Conservation (phyloP, 2,329 filamentous ascomycete genomes). For the Botryosphaeria dothidea region DNA sequence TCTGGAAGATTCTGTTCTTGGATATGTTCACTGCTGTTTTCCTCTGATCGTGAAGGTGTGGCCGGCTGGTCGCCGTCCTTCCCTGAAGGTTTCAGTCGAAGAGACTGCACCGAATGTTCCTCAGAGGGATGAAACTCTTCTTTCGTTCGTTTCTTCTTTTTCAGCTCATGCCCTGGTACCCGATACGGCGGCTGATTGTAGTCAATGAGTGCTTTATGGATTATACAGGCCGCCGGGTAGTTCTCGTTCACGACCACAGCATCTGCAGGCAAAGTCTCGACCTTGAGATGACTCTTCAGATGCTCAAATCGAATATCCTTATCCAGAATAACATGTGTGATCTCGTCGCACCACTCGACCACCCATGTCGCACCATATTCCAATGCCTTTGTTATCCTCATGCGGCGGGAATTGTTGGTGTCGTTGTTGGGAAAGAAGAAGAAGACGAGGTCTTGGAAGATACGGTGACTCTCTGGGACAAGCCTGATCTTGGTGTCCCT, state of each 20-base stretch:
- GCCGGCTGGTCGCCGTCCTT: slow-evolving; percentile 41
- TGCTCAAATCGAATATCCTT: slow-evolving; percentile 64
- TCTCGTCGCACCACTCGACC: slow-evolving; percentile 49
- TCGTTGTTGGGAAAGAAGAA: slow-evolving; percentile 79
- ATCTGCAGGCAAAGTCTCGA: slow-evolving; percentile 50
- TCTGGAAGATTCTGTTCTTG: not conserved
- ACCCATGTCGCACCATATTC: slow-evolving; percentile 77
- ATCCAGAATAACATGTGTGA: slow-evolving; percentile 79
- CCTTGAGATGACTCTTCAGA: slow-evolving; percentile 58
- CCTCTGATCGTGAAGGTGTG: slow-evolving; percentile 42
- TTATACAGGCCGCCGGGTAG: slow-evolving; percentile 47
- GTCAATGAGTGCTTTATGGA: slow-evolving; percentile 47
- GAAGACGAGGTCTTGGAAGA: slow-evolving; percentile 28
- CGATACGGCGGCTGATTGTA: slow-evolving; percentile 60
- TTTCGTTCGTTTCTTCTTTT: too few relatives aligned
- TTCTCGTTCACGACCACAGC: slow-evolving; percentile 53
- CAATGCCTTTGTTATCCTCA: slow-evolving; percentile 68
- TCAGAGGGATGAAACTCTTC: not conserved
- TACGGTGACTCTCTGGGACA: slow-evolving; percentile 32
- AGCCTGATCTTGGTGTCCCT: slow-evolving; percentile 34
- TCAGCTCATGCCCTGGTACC: slow-evolving; percentile 52
- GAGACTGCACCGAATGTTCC: slow-evolving; percentile 37
- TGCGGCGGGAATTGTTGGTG: slow-evolving; percentile 63
- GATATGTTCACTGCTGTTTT: slow-evolving; percentile 28
- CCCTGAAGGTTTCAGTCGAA: slow-evolving; percentile 52